Evolutionary conservation across 2,329 filamentous ascomycete genomes (phyloP), one percentile per base, ranked within the genome.

Genomic region (Alternaria brassicae): DNA sequence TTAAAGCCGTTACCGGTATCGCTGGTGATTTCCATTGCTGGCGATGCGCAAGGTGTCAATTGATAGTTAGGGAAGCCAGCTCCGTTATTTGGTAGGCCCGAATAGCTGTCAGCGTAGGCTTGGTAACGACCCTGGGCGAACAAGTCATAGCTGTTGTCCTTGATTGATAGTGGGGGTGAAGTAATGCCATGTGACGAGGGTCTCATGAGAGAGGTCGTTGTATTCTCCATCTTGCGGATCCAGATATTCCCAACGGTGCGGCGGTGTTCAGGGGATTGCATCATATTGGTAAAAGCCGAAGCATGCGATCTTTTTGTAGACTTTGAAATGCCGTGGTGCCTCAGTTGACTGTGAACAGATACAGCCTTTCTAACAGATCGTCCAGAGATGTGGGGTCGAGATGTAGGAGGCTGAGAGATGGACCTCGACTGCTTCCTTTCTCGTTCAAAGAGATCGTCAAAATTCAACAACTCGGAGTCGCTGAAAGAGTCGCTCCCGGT

Each of bases 231-330:
- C 58, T 84, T 82, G 64, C 84, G 81, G 37, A 81, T 78, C 85
- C 86, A 88, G 72, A 72, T 79, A 69, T 79, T 81, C 72, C 75
- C 80, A 75, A 78, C 81, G 60, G 76, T 76, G 21, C 76, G 66
- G 12, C 77, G 77, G 63, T 78, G 80, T 56, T 82, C 80, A 21
- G 82, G 81, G 39, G 84, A 80, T 66, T 81, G 84, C 81, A 85
- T 85, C 81, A 86, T 83, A 68, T 82, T 85, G 41, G 82, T 42
- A 78, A 81, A 68, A 30, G 55, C 57, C 42, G 66, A 56, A 15
- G 58, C 50, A 3, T 64, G 53, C 23, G 66, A 56, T 40, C 66
- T 74, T 44, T 65, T 74, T 2, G 55, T 42, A 2, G 58, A 50
- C 25, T 72, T 76, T 12, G 69, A 66, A 25, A 72, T 61, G 1